Base-by-base conservation (phyloP, 495 filamentous ascomycete genomes). In the Penicillium cataractarum region DNA sequence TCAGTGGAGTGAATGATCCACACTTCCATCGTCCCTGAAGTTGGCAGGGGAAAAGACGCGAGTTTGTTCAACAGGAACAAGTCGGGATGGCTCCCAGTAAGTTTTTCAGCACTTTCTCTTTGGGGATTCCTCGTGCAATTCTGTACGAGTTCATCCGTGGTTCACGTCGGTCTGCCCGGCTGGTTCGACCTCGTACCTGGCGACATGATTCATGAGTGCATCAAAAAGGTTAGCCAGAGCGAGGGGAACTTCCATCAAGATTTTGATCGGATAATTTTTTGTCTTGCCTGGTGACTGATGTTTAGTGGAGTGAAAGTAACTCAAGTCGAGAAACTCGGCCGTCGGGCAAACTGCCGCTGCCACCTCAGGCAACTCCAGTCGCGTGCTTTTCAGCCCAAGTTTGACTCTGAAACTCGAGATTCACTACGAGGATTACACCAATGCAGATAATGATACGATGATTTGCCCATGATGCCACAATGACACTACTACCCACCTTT, bases 151-250 rank as follows among this genome's bases (percentile, higher is more conserved):
- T 15, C 35, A 54, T 21, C 57, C 57, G 51, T 50, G 57, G 57
- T 58, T 58, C 51, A 35, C 19, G 6, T 21, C 27, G 29, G 51
- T 29, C 29, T 19, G 29, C 8, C 51, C 27, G 42, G 4, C 17
- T 2, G 27, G 12, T 21, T 17, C n/a, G 44, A 22, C 21, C 31
- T 51, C 57, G 57, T 58, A 58, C 57, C 57, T 58, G 44, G 26
- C 39, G 42, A 29, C 44, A 58, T 58, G 57, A 58, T 58, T 58
- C 57, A 50, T 58, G 44, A 49, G 27, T 39, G 21, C 29, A 19
- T 58, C 29, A 58, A 58, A 48, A n/a, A 40, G 40, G 40, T 29
- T 42, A 48, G 29, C 17, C 26, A 57, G 9, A 29, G 54, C 54
- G 54, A 56, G 4, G 19, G 29, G 29, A 50, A 50, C 13, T 12